phyloP scores from a whole-genome alignment of 2,329 filamentous ascomycete species.

The Orbilia quercus region DNA sequence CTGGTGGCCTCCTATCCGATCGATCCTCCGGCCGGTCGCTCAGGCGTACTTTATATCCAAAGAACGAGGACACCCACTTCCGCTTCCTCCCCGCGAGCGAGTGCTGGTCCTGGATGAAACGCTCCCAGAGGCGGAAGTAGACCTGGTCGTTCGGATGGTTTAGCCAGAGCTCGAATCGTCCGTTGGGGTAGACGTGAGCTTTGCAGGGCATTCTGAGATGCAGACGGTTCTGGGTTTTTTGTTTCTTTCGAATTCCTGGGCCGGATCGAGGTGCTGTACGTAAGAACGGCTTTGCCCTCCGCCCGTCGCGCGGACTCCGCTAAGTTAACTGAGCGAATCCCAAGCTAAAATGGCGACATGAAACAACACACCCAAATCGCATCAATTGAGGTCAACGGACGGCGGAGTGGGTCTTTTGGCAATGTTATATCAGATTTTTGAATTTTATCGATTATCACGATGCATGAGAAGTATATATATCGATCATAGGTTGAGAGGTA shows the following conservation, averaged over 20 bases:
- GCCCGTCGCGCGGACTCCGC: too few relatives aligned
- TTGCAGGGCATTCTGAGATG: conserved; percentile 51
- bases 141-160: conserved; percentile 52
- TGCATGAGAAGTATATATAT: too few relatives aligned
- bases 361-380: conserved; percentile 29
- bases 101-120: conserved; percentile 53
- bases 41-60: conserved; percentile 52
- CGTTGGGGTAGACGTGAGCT: conserved; percentile 53
- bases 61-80: conserved; percentile 55
- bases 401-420: background rate
- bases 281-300: background rate
- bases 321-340: conserved; percentile 5
- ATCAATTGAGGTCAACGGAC: too few relatives aligned
- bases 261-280: conserved; percentile 9
- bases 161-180: conserved; percentile 53
- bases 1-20: conserved; percentile 21
- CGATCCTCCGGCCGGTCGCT: conserved; percentile 23
- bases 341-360: conserved; percentile 45
- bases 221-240: background rate
- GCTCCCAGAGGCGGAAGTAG: conserved; percentile 53
- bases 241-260: too few relatives aligned
- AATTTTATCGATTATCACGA: too few relatives aligned
- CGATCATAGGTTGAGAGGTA: too few relatives aligned
- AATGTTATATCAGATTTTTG: too few relatives aligned
- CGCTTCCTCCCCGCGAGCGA: conserved; percentile 42